A percentile compares a stretch with the other conserved stretches of the same genome.
phyloP scores from a whole-genome alignment of 2,329 filamentous ascomycete species.

The Didymellaceae sp. region DNA sequence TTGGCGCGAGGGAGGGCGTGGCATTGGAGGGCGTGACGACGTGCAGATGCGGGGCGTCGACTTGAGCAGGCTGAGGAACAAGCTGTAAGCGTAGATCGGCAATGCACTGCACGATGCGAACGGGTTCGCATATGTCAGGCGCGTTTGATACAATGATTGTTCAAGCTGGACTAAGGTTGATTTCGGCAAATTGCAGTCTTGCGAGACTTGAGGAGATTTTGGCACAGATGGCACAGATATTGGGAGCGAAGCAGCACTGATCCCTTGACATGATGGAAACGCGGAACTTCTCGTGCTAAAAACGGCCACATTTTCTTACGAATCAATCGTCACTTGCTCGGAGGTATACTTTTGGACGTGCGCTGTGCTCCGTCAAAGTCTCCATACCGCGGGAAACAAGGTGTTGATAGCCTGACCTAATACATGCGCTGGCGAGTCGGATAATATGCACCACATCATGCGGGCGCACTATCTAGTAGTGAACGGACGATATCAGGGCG shows the following conservation, averaged over 20 bases:
- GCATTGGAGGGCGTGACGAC: conserved; percentile 16
- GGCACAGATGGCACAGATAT: no score
- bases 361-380: conserved; percentile 7
- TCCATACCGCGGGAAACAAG: not conserved
- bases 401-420: not conserved
- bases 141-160: conserved; percentile 1
- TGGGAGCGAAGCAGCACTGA: not conserved
- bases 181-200: not conserved
- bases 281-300: no score
- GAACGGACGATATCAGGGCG: not conserved
- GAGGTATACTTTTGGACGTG: not conserved
- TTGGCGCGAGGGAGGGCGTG: conserved; percentile 6
- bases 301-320: no score
- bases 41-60: conserved; percentile 10
- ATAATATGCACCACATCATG: not conserved
- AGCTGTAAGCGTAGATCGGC: conserved; percentile 14
- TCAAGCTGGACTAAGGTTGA: not conserved
- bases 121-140: conserved; percentile 17
- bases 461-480: conserved; percentile 6
- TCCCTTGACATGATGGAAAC: no score
- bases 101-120: conserved; percentile 28
- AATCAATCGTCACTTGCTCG: no score
- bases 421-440: conserved; percentile 5
- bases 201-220: not conserved
- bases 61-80: conserved; percentile 5